phyloP scores from a whole-genome alignment of 1,284 basidiomycete genomes.

The Ceratobasidium sp. region DNA sequence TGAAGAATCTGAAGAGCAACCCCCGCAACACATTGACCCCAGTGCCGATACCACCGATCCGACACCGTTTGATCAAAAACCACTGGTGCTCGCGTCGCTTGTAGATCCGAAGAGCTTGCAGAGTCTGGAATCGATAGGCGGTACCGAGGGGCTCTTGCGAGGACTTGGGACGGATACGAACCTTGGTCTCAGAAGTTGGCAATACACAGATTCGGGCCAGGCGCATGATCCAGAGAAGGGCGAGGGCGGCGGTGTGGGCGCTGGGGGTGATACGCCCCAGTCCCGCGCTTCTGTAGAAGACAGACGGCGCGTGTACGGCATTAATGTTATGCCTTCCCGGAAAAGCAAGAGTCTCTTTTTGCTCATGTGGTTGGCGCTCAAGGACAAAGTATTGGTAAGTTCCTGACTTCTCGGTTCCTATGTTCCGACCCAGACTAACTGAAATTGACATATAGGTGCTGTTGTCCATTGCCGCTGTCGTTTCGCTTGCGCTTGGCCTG shows the following conservation, averaged over 20 bases:
- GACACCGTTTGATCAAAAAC: slow-evolving; percentile 71
- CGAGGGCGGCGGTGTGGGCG: slow-evolving; percentile 40
- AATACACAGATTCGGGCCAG: slow-evolving; percentile 41
- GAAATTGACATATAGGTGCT: slow-evolving; percentile 64
- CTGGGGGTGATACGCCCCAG: slow-evolving; percentile 53
- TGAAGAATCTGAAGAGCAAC: slow-evolving; percentile 38
- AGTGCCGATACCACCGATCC: slow-evolving; percentile 69
- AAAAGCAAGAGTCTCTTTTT: slow-evolving; percentile 78
- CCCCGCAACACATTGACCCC: slow-evolving; percentile 49
- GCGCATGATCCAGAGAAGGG: slow-evolving; percentile 38
- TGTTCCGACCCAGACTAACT: not conserved
- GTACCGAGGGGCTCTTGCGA: slow-evolving; percentile 67
- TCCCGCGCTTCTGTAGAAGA: slow-evolving; percentile 65
- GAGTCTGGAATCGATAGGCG: slow-evolving; percentile 73
- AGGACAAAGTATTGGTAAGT: slow-evolving; percentile 89
- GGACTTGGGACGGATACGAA: slow-evolving; percentile 75
- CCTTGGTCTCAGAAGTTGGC: slow-evolving; percentile 55
- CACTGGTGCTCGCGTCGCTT: slow-evolving; percentile 78
- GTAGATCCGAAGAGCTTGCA: slow-evolving; percentile 87
- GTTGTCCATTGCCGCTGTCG: slow-evolving; percentile 85
- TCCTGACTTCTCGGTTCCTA: slow-evolving; percentile 16
- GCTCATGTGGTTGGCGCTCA: slow-evolving; percentile 93
- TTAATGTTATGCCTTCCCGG: slow-evolving; percentile 79
- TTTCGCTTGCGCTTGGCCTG: slow-evolving; percentile 91
- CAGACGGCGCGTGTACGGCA: slow-evolving; percentile 77